These are phyloP conservation scores for Lyophyllum shimeji DNA, from an alignment of 768 basidiomycete genomes.

Conservation along the genomic window DNA sequence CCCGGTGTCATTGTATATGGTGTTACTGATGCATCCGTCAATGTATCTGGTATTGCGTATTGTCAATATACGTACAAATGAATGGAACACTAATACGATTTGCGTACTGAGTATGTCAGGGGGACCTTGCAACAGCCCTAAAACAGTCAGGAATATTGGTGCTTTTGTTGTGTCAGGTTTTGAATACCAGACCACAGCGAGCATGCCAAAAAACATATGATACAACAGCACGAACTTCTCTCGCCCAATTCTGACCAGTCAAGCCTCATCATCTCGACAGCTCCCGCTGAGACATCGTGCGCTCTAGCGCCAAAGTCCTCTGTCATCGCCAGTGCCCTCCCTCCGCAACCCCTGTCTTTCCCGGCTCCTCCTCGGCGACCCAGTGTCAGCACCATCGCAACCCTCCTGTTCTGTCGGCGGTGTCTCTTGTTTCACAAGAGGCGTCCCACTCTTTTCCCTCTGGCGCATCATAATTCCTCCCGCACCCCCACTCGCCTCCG, in stretches of 20 bases:
- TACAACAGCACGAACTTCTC: not conserved
- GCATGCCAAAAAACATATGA: not conserved
- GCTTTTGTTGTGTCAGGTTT: too few species aligned
- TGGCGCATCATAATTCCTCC: conserved; percentile 28
- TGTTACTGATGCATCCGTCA: too few species aligned
- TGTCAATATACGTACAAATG: too few species aligned
- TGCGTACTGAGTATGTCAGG: too few species aligned
- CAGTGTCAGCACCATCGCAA: not conserved
- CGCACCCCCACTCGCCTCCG: conserved; percentile 20
- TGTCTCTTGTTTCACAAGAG: conserved; percentile 1
- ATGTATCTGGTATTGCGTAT: too few species aligned
- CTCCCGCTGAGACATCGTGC: conserved; percentile 17
- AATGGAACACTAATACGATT: too few species aligned
- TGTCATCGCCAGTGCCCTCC: conserved; percentile 13
- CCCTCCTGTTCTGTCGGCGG: not conserved
- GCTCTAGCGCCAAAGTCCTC: conserved; percentile 22
- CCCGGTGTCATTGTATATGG: too few species aligned
- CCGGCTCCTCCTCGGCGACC: not conserved
- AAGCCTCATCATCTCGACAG: not conserved
- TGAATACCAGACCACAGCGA: not conserved
- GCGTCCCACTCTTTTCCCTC: conserved; percentile 24
- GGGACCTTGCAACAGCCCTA: too few species aligned
- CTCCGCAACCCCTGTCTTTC: not conserved
- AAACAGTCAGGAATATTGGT: too few species aligned
- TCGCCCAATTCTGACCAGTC: not conserved